Evolutionary conservation across 352 stramenopile species (phyloP).

Genomic region (Globisporangium spiculum): DNA sequence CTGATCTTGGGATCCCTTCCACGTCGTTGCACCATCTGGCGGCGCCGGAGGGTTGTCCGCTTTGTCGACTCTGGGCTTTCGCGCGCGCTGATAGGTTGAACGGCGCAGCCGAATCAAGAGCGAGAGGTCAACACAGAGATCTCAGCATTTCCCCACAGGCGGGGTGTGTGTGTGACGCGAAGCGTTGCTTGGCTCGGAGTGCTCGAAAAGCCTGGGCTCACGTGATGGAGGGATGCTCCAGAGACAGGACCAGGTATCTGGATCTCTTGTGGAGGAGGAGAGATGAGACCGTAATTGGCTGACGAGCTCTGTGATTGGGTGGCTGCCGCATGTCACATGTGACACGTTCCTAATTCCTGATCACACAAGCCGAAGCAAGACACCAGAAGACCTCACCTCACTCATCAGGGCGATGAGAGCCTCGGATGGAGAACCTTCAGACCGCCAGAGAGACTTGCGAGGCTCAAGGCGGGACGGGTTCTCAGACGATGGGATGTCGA

Average conservation of each 20-base stretch:
- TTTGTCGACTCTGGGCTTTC: slow-evolving; percentile 4
- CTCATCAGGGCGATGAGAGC: not conserved
- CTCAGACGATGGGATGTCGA: not conserved
- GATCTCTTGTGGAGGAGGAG: not conserved
- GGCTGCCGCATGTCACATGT: slow-evolving; percentile 3
- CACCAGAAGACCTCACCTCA: not conserved
- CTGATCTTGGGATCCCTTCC: not conserved
- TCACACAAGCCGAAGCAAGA: slow-evolving; percentile 1
- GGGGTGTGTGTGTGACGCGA: not conserved
- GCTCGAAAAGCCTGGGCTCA: not conserved
- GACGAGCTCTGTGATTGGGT: not conserved
- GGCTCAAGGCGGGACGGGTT: not conserved
- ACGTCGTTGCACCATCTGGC: not conserved
- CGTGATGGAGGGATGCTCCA: slow-evolving; percentile 9
- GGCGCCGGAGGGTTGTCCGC: not conserved
- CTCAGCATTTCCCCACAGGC: not conserved
- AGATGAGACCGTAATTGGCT: not conserved
- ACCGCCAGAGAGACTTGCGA: not conserved
- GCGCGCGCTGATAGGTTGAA: slow-evolving; percentile 6
- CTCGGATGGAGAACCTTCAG: not conserved
- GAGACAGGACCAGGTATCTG: slow-evolving; percentile 11
- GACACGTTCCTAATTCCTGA: slow-evolving; percentile 1
- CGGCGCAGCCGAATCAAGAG: not conserved
- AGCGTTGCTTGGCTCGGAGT: slow-evolving; percentile 1
- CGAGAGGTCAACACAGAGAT: not conserved